A percentile compares a stretch with the other conserved stretches of the same genome.
phyloP scores from a whole-genome alignment of 352 stramenopile genomes.

The Pythium rishiriense region DNA sequence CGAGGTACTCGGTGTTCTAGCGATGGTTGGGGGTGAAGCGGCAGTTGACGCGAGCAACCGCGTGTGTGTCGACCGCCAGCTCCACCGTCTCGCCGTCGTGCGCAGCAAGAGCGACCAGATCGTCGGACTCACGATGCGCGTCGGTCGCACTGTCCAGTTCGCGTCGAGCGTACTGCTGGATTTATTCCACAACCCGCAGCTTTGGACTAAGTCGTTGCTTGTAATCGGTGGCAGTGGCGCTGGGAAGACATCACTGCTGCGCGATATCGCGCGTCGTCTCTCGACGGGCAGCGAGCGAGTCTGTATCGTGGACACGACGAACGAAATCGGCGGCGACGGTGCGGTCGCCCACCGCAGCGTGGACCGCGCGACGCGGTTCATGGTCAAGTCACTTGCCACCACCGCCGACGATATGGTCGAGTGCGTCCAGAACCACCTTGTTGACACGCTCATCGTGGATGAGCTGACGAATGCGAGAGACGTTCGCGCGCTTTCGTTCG shows the following conservation, averaged over 20 bases:
- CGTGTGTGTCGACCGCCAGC: slow-evolving; percentile 56
- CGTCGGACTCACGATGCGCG: slow-evolving; percentile 67
- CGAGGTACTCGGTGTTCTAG: slow-evolving; percentile 55
- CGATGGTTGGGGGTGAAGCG: slow-evolving; percentile 38
- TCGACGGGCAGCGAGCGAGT: slow-evolving; percentile 61
- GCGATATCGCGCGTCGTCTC: slow-evolving; percentile 69
- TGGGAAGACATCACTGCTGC: slow-evolving; percentile 86
- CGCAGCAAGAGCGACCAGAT: slow-evolving; percentile 49
- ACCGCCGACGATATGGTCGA: slow-evolving; percentile 26
- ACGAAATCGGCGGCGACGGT: slow-evolving; percentile 89
- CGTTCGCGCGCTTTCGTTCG: slow-evolving; percentile 22
- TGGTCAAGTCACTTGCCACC: slow-evolving; percentile 26
- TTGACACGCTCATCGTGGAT: slow-evolving; percentile 79
- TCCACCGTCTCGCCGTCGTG: slow-evolving; percentile 82
- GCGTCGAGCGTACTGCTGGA: slow-evolving; percentile 64
- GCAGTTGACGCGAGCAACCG: slow-evolving; percentile 80
- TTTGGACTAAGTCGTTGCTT: slow-evolving; percentile 55
- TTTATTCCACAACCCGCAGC: slow-evolving; percentile 44
- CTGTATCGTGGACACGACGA: slow-evolving; percentile 90
- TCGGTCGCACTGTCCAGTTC: slow-evolving; percentile 69
- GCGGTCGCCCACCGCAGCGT: slow-evolving; percentile 63
- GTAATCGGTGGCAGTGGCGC: slow-evolving; percentile 56
- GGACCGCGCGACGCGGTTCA: slow-evolving; percentile 29
- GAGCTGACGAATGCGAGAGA: slow-evolving; percentile 61
- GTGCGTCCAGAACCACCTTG: slow-evolving; percentile 26